Evolutionary conservation across 306 rosid genomes (phyloP).

Genomic region (Dalbergia cochinchinensis): DNA sequence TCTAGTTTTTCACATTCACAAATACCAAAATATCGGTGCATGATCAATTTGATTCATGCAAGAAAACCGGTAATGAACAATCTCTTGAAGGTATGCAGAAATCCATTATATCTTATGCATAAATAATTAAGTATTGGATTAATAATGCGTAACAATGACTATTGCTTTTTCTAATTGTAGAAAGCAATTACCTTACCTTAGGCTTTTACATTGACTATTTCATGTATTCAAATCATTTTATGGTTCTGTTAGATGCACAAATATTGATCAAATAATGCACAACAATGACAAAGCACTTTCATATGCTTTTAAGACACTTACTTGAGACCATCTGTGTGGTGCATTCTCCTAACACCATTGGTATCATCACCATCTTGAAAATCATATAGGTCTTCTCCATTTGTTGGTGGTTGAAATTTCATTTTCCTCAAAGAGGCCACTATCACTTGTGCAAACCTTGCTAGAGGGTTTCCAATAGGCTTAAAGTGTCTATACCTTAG

Average conservation of each 20-base stretch:
- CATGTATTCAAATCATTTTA: neutral
- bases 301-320: conserved; percentile 38
- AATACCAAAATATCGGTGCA: neutral
- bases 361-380: conserved; percentile 46
- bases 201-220: conserved; percentile 2
- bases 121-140: neutral
- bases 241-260: neutral
- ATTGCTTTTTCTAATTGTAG: no score
- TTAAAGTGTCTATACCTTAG: conserved; percentile 59
- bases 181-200: neutral
- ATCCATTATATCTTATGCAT: neutral
- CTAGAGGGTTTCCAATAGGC: conserved; percentile 65
- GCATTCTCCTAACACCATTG: conserved; percentile 50
- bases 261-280: neutral
- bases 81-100: neutral
- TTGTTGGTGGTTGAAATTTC: conserved; percentile 47
- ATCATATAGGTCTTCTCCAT: conserved; percentile 61
- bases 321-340: conserved; percentile 66
- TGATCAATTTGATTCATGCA: neutral
- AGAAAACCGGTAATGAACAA: neutral
- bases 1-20: neutral
- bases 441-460: conserved; percentile 62
- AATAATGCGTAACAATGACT: neutral
- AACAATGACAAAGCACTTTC: conserved; percentile 11
- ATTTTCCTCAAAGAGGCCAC: conserved; percentile 62